Base-by-base conservation (phyloP, 2,329 filamentous ascomycete species). In the Xylariaceae sp. region DNA sequence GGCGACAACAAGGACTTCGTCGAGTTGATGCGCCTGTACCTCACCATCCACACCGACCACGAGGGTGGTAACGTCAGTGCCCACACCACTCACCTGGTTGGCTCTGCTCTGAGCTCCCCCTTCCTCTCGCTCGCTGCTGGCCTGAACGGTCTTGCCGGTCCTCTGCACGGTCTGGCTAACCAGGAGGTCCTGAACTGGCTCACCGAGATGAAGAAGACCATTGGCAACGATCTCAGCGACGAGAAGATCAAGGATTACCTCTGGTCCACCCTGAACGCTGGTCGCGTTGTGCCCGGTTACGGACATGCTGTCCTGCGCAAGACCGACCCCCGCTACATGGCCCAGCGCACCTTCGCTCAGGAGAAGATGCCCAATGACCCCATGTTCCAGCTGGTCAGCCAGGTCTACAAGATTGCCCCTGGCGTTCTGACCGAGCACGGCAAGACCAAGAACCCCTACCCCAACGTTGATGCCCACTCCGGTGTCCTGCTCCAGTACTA, bases 371-470 rank as follows among this genome's bases (percentile, higher is more conserved):
- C 90, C 63, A 78, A 95, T 61, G 92, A 97, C 78, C 89, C 90
- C 60, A 94, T 98, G 89, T 98, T 96, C 87, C 88, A 98, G 81
- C 86, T 98, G 56, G 92, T 98, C 73, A 94, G 86, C 79, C 92
- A 98, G 76, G 92, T 98, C 58, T 98, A 97, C 86, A 98, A 98
- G 87, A 97, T 98, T 60, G 92, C 92, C 51, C 92, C 92, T 52
- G 85, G 84, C 61, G 92, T 98, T 59, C 78, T 98, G 66, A 98
- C 92, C 54, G 88, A 98, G 83, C 92, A 98, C 76, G 92, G 92
- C 74, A 98, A 98, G 87, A 97, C 90, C 78, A 97, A 97, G 86
- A 96, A 97, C 85, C 90, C 90, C 54, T 97, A 78, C 80, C 92
- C 92, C 70, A 97, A 97, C 76, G 89, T 97, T 62, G 90, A 97